These are phyloP conservation scores for Silene uniflora DNA, from an alignment of 148 eudicot species.

Conservation along the genomic window DNA sequence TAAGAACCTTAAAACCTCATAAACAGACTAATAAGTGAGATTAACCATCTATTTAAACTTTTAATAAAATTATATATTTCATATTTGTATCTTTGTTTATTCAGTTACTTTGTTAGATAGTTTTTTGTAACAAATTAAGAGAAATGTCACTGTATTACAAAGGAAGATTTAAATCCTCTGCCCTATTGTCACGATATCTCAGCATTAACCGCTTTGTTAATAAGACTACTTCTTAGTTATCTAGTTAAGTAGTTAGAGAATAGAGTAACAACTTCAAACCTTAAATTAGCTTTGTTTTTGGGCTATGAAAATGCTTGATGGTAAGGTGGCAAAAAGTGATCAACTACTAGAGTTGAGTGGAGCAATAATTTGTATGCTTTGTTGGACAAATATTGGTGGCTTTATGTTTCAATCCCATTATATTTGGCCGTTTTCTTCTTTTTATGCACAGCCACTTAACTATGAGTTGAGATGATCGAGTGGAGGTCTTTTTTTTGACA, in stretches of 20 bases:
- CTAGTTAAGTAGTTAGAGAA: neutral
- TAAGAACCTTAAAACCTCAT: too few relatives aligned
- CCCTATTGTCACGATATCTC: too few relatives aligned
- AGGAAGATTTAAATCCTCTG: too few relatives aligned
- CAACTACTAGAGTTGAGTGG: constrained; percentile 7
- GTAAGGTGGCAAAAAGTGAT: constrained; percentile 25
- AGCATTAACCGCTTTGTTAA: too few relatives aligned
- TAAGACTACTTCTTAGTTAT: too few relatives aligned
- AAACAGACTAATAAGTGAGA: too few relatives aligned
- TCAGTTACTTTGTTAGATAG: too few relatives aligned
- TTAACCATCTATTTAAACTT: too few relatives aligned
- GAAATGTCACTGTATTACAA: too few relatives aligned
- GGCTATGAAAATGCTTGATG: constrained; percentile 8
- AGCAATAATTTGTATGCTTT: constrained; percentile 16
- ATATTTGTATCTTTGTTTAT: too few relatives aligned
- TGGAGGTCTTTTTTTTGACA: constrained; percentile 1
- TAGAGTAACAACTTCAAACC: neutral
- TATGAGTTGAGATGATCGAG: neutral
- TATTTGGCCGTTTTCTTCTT: constrained; percentile 20
- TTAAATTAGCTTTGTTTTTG: neutral
- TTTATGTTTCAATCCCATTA: constrained; percentile 12
- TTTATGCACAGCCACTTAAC: constrained; percentile 9
- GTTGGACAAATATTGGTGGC: constrained; percentile 14
- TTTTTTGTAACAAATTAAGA: too few relatives aligned
- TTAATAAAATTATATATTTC: too few relatives aligned